Conservation (phyloP, 129 eudicot genomes). For the Deinandra increscens region DNA sequence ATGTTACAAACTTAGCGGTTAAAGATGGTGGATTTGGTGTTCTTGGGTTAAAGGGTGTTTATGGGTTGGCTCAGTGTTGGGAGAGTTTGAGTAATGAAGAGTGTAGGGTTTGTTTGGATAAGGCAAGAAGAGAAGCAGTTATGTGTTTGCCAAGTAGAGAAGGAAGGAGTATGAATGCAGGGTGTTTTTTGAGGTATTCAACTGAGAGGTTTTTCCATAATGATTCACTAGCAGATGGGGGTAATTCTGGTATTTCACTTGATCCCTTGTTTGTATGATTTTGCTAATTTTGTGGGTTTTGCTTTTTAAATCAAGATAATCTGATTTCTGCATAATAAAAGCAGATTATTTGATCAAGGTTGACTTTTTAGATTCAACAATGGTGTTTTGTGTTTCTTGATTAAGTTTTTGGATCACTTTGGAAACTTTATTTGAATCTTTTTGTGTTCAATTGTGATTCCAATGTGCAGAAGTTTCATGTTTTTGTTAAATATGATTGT, state of each 20-base stretch:
- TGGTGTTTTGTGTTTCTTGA: background rate
- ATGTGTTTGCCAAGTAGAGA: constrained; percentile 63
- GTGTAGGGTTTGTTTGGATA: constrained; percentile 55
- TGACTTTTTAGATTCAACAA: background rate
- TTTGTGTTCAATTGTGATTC: constrained; percentile 5
- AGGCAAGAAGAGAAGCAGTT: constrained; percentile 33
- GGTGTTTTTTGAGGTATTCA: constrained; percentile 76
- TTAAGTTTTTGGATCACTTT: constrained; percentile 10
- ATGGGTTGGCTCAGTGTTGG: constrained; percentile 85
- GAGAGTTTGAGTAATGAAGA: constrained; percentile 44
- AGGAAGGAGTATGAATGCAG: constrained; percentile 66
- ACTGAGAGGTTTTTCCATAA: constrained; percentile 48
- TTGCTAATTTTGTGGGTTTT: background rate
- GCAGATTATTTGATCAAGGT: background rate
- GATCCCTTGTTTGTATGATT: background rate
- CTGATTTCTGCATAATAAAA: background rate
- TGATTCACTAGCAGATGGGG: constrained; percentile 21
- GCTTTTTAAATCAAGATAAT: background rate
- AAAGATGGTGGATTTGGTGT: constrained; percentile 44
- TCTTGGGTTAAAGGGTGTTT: constrained; percentile 44
- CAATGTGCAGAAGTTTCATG: constrained; percentile 5
- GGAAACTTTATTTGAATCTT: background rate
- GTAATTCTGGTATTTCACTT: constrained; percentile 36
- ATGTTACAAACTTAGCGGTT: constrained; percentile 42
- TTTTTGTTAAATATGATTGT: constrained; percentile 2